These are phyloP conservation scores for Crataegus laevigata DNA, from an alignment of 306 rosid genomes.

Conservation along the genomic window DNA sequence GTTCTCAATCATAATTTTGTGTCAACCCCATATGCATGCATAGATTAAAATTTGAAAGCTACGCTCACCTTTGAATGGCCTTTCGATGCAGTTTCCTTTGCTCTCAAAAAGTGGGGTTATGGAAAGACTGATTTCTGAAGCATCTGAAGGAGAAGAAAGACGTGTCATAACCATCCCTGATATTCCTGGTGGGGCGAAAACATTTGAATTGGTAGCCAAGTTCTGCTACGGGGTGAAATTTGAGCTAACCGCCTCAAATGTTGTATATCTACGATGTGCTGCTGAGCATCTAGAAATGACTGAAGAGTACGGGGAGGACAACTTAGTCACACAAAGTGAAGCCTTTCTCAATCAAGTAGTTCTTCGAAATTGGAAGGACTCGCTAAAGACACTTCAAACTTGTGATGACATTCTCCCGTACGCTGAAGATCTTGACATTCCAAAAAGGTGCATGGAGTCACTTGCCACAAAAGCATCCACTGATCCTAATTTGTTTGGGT, in stretches of 20 bases:
- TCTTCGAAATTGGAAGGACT: conserved; percentile 86
- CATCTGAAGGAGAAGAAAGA: conserved; percentile 70
- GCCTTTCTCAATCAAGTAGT: conserved; percentile 72
- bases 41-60: background rate
- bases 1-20: background rate
- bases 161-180: conserved; percentile 43
- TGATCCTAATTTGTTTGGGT: conserved; percentile 89
- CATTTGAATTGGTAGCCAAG: conserved; percentile 89
- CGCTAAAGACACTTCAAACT: conserved; percentile 78
- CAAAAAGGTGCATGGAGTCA: conserved; percentile 84
- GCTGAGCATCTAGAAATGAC: conserved; percentile 91
- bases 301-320: conserved; percentile 86
- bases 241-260: conserved; percentile 88
- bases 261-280: conserved; percentile 82
- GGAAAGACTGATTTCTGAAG: conserved; percentile 75
- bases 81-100: conserved; percentile 85
- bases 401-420: conserved; percentile 49
- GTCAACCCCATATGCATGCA: background rate
- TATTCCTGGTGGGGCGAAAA: conserved; percentile 89
- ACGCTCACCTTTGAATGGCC: conserved; percentile 11
- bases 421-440: conserved; percentile 72
- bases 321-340: conserved; percentile 68
- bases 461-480: conserved; percentile 80
- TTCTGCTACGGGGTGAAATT: conserved; percentile 96
- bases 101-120: conserved; percentile 94